Evolutionary conservation across 768 basidiomycete species (phyloP), one percentile per base, ranked within the genome.

Genomic region (Austroboletus eburneus): DNA sequence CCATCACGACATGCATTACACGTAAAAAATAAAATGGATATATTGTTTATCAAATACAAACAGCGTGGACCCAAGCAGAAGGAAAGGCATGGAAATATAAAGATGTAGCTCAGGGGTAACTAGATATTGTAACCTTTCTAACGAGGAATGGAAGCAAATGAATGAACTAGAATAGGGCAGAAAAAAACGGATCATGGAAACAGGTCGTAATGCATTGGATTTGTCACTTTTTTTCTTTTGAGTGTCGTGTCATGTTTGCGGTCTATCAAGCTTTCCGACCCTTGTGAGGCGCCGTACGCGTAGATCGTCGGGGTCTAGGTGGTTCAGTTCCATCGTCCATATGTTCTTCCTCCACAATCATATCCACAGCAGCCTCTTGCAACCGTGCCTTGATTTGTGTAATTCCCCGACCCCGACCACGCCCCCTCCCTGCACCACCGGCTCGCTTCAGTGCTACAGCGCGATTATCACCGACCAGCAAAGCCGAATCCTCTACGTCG

Each of bases 231-330:
- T 35, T 36, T 34, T 41, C 25, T 32, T 29, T 2, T 47, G 20
- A 12, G 29, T 10, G 17, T 21, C 18, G 8, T 42, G 20, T 20
- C n/a, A 18, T 24, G 4, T 39, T 12, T 33, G n/a, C 8, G 39
- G 34, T 29, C 33, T 5, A n/a, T 48, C 20, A 63, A 24, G 23
- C 50, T 38, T 18, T 45, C 17, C 57, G 59, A 27, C 56, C 56
- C 51, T 68, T 73, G 56, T 65, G 62, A 16, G 68, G 65, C 3
- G 62, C 48, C 17, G 64, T 57, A 24, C 71, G 70, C 18, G 58
- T 35, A 14, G 72, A 69, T 33, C 72, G 61, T 43, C 72, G 61
- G 3, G 63, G 65, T 23, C 39, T 48, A 3, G 62, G 48, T 9
- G 61, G 49, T n/a, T 56, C 53, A 2, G 49, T 59, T 22, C 46